phyloP scores from a whole-genome alignment of 495 filamentous ascomycete genomes.

The Penicillium silybi region DNA sequence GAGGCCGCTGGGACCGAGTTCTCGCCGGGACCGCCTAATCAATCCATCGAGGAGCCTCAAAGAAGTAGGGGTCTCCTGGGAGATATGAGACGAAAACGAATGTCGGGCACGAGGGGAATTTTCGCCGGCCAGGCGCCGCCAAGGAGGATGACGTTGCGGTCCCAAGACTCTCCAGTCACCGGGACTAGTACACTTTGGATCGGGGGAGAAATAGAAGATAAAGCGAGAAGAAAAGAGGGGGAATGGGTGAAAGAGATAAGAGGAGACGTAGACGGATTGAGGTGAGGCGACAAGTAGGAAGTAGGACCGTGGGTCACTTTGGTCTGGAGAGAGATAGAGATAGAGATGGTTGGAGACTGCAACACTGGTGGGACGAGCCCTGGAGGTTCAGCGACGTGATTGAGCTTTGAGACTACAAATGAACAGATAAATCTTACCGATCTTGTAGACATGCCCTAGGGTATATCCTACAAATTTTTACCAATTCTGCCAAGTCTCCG shows the following conservation, averaged over 20 bases:
- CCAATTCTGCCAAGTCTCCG: neutral
- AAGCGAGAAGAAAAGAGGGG: constrained; percentile 6
- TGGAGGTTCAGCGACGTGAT: neutral
- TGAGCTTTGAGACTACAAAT: neutral
- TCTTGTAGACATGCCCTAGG: neutral
- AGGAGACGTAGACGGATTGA: neutral
- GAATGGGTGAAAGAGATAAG: neutral
- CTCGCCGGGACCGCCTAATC: constrained; percentile 6
- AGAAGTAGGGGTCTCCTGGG: neutral
- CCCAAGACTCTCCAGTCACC: neutral
- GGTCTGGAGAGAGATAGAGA: too few species aligned
- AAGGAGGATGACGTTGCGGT: constrained; percentile 16
- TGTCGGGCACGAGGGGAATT: neutral
- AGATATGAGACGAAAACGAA: neutral
- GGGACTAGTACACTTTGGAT: neutral
- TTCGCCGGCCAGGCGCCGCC: constrained; percentile 2
- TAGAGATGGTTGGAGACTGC: neutral
- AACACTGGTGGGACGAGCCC: neutral
- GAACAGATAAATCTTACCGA: neutral
- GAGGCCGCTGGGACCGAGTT: constrained; percentile 5
- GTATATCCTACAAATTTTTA: neutral
- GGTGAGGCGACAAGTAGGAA: neutral
- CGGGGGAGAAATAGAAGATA: neutral
- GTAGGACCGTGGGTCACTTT: constrained; percentile 9
- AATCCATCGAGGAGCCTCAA: constrained; percentile 6